A percentile compares a stretch with the other conserved stretches of the same genome.
Conservation (phyloP, 2,329 filamentous ascomycete species). For the Arthrobotrys conoides region DNA sequence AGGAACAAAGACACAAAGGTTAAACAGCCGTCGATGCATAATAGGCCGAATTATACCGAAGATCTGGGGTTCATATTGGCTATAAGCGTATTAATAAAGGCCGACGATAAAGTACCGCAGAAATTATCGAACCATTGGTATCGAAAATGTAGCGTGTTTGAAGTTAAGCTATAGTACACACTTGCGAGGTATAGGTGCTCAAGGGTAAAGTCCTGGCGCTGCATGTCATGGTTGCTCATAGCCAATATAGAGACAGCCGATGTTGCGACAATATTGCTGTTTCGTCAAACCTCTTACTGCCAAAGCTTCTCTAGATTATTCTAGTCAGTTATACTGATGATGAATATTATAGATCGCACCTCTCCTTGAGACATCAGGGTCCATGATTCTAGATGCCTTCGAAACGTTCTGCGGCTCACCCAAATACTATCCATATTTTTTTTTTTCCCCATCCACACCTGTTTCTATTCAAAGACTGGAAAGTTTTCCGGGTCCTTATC, state of each 20-base stretch:
- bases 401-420: constrained; percentile 25
- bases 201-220: constrained; percentile 37
- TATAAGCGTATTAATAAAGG: constrained; percentile 58
- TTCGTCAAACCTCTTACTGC: not conserved
- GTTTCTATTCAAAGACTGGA: constrained; percentile 8
- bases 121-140: constrained; percentile 48
- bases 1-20: constrained; percentile 53
- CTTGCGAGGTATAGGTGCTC: constrained; percentile 31
- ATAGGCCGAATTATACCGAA: constrained; percentile 59
- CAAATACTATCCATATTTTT: not conserved
- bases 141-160: constrained; percentile 36
- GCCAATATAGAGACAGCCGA: constrained; percentile 37
- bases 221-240: constrained; percentile 48
- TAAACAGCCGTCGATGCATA: constrained; percentile 59
- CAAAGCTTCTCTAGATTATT: constrained; percentile 14
- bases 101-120: constrained; percentile 54
- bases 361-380: constrained; percentile 22
- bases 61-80: constrained; percentile 60
- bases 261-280: constrained; percentile 39
- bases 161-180: constrained; percentile 39
- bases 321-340: not conserved
- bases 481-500: constrained; percentile 18
- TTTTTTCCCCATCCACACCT: not conserved
- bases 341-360: constrained; percentile 8
- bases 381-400: constrained; percentile 24